Conservation (phyloP, 1,284 basidiomycete genomes). For the Leucoagaricus sp. region DNA sequence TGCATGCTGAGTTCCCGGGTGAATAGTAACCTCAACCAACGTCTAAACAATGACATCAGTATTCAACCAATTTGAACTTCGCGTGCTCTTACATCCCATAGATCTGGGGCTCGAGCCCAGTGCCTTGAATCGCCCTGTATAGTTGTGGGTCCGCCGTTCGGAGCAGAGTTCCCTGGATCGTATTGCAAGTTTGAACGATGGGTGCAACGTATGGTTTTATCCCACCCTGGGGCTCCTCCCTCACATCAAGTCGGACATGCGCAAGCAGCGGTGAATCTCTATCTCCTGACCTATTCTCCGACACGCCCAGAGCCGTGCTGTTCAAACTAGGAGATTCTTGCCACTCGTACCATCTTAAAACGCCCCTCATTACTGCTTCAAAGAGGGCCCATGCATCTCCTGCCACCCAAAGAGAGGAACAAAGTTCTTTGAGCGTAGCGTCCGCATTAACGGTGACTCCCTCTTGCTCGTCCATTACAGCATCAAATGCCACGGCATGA, state of each 20-base stretch:
- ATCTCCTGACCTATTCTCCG: not conserved
- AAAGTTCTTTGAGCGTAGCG: conserved; percentile 54
- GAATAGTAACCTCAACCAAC: conserved; percentile 89
- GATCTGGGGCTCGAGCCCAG: conserved; percentile 90
- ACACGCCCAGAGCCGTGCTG: conserved; percentile 15
- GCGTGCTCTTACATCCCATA: conserved; percentile 79
- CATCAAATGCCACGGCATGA: conserved; percentile 82
- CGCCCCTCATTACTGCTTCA: conserved; percentile 72
- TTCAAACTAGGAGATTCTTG: conserved; percentile 45
- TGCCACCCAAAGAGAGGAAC: conserved; percentile 68
- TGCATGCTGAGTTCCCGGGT: conserved; percentile 83
- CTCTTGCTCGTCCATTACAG: conserved; percentile 44
- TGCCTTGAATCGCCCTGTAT: conserved; percentile 71
- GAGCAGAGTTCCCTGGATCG: conserved; percentile 73
- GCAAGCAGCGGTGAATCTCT: conserved; percentile 38
- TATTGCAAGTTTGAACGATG: conserved; percentile 79
- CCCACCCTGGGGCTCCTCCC: conserved; percentile 39
- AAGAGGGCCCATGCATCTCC: conserved; percentile 89
- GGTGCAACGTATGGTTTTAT: conserved; percentile 73
- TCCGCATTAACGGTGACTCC: conserved; percentile 23
- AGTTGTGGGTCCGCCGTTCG: conserved; percentile 83
- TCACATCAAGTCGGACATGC: conserved; percentile 45
- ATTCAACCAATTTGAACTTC: conserved; percentile 8
- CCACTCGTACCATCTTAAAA: conserved; percentile 91
- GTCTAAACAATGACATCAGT: conserved; percentile 46